Base-by-base conservation (phyloP, 805 yeast genomes). In the Candida tammaniensis region DNA sequence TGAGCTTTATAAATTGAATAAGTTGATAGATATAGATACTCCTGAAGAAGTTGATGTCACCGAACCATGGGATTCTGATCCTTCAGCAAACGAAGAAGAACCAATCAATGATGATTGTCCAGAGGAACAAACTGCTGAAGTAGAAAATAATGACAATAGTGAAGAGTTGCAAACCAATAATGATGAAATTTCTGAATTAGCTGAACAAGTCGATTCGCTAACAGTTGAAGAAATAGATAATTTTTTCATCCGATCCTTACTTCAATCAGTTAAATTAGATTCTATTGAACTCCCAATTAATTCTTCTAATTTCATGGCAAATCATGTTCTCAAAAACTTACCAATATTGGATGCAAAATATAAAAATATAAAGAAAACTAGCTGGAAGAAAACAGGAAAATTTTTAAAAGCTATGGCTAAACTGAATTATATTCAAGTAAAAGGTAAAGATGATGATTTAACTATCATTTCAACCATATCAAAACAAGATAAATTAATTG, bases 341-440 rank as follows among this genome's bases (percentile, higher is more conserved):
- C 94, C 96, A 0, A 68, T 74, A 1, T 72, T 83, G 35, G 82
- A 78, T 47, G 51, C 63, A 4, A 55, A 61, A 17, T 58, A 60
- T 32, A 73, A 80, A 24, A 80, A 74, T 45, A 72, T 84, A 39
- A 89, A 88, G 57, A 82, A 78, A 51, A 80, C 96, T 0, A 76
- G 88, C 3, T 91, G 95, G 95, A 88, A 85, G 57, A 91, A 91
- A 52, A 78, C 91, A 4, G 74, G 88, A 10, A 89, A 88, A 55
- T 87, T 82, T 50, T 61, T 91, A 35, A 91, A 87, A 52, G 80
- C 84, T 5, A 86, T 89, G 80, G 96, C 86, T 45, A 91, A 87
- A 54, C 69, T 71, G 27, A 77, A 78, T 1, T 74, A 80, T 36
- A 41, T 93, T 15, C 78, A 78, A 37, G 55, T 81, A 17, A 86